Conservation (phyloP, 2,329 filamentous ascomycete species). For the Epichloe aotearoae region DNA sequence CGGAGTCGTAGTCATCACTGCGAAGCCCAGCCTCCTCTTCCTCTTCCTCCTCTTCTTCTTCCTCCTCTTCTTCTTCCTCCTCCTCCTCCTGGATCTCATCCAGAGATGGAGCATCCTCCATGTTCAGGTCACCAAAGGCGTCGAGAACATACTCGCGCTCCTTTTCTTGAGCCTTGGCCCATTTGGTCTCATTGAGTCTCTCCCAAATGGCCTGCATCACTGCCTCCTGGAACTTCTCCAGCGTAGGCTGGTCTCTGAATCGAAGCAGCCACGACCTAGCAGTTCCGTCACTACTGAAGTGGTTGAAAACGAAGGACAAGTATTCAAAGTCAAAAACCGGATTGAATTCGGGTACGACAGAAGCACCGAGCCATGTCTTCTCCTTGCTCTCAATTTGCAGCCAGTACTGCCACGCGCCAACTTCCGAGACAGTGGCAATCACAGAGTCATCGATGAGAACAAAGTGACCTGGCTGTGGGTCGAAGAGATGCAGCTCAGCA, state of each 20-base stretch:
- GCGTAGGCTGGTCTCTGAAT: slow-evolving; percentile 69
- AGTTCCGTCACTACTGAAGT: slow-evolving; percentile 75
- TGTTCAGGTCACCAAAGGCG: slow-evolving; percentile 84
- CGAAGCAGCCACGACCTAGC: slow-evolving; percentile 92
- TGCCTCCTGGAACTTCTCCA: slow-evolving; percentile 84
- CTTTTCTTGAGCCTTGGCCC: slow-evolving; percentile 82
- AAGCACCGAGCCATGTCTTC: slow-evolving; percentile 75
- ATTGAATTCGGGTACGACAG: slow-evolving; percentile 81
- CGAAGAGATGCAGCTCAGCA: slow-evolving; percentile 86
- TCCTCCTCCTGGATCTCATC: slow-evolving; percentile 36
- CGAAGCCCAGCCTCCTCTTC: slow-evolving; percentile 52
- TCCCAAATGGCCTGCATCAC: slow-evolving; percentile 96
- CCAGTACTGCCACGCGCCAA: slow-evolving; percentile 92
- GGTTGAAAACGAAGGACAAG: slow-evolving; percentile 98
- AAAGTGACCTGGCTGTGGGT: slow-evolving; percentile 78
- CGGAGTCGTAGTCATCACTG: slow-evolving; percentile 55
- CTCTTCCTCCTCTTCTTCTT: slow-evolving; percentile 47
- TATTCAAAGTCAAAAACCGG: slow-evolving; percentile 99
- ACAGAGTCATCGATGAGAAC: slow-evolving; percentile 64
- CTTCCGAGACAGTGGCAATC: slow-evolving; percentile 67
- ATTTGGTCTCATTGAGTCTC: slow-evolving; percentile 85
- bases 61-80: slow-evolving; percentile 45
- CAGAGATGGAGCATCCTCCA: slow-evolving; percentile 57
- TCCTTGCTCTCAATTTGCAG: slow-evolving; percentile 67
- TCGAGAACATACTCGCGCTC: slow-evolving; percentile 92